Conservation (phyloP, 768 basidiomycete species). For the Mycena floridula region DNA sequence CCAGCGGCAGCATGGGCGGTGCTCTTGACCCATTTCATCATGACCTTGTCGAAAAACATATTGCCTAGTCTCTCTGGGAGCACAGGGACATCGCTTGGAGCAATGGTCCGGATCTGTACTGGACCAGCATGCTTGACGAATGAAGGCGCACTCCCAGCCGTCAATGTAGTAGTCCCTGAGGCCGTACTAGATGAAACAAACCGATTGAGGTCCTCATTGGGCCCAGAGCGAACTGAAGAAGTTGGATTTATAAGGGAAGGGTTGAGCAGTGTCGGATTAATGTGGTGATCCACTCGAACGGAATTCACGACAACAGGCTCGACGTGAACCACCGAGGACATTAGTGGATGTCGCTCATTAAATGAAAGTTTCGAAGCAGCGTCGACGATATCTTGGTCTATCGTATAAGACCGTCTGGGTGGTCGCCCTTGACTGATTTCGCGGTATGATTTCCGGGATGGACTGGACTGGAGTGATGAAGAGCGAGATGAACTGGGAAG, state of each 20-base stretch:
- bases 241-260: slow-evolving; percentile 31
- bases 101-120: slow-evolving; percentile 73
- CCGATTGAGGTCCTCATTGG: slow-evolving; percentile 74
- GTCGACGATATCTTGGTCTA: background rate
- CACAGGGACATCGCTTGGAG: slow-evolving; percentile 69
- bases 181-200: slow-evolving; percentile 88
- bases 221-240: slow-evolving; percentile 42
- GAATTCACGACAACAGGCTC: background rate
- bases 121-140: slow-evolving; percentile 83
- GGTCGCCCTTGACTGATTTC: background rate
- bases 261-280: background rate
- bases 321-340: no score
- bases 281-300: background rate
- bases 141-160: slow-evolving; percentile 67
- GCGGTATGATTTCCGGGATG: background rate
- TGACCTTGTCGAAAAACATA: slow-evolving; percentile 81
- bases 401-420: background rate
- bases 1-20: slow-evolving; percentile 29
- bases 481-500: slow-evolving; percentile 9
- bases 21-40: slow-evolving; percentile 83
- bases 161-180: slow-evolving; percentile 66
- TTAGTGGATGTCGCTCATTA: background rate
- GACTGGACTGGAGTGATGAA: slow-evolving; percentile 5
- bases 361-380: background rate
- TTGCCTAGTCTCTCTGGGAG: slow-evolving; percentile 77